A percentile compares a stretch with the other conserved stretches of the same genome.
These are phyloP conservation scores for Clonostachys rhizophaga DNA, from an alignment of 2,329 filamentous ascomycete genomes.

Conservation along the genomic window DNA sequence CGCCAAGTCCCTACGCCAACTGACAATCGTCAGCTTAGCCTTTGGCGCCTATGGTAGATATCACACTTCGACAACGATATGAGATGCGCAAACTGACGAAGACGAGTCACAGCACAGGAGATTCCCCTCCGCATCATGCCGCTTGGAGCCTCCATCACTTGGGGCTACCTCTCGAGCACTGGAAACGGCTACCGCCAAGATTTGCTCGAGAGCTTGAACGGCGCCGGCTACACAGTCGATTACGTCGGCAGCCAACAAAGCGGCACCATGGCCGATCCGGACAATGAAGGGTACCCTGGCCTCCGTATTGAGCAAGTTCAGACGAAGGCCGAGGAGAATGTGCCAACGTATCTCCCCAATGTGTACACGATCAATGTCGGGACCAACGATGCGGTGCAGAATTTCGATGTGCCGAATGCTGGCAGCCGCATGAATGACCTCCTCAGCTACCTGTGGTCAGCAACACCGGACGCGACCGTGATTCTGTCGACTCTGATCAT, in stretches of 20 bases:
- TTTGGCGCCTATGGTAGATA: too few relatives aligned
- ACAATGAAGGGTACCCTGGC: conserved; percentile 39
- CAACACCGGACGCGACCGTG: conserved; percentile 23
- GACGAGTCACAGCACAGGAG: too few relatives aligned
- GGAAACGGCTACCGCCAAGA: conserved; percentile 29
- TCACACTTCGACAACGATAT: too few relatives aligned
- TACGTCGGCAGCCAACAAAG: conserved; percentile 32
- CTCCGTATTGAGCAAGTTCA: conserved; percentile 30
- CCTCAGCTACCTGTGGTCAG: conserved; percentile 23
- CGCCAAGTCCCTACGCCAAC: too few relatives aligned
- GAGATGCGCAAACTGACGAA: too few relatives aligned
- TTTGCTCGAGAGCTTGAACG: conserved; percentile 18
- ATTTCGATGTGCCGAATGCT: conserved; percentile 18
- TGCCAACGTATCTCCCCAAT: conserved; percentile 25
- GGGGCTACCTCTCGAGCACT: conserved; percentile 19
- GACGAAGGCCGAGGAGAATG: conserved; percentile 10
- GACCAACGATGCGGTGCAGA: conserved; percentile 34
- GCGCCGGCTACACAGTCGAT: conserved; percentile 21
- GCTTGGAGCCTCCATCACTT: conserved; percentile 25
- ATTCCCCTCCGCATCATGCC: conserved; percentile 18
- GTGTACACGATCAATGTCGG: conserved; percentile 34
- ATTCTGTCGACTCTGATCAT: conserved; percentile 30
- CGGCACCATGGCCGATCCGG: conserved; percentile 32
- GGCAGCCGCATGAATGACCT: conserved; percentile 24
- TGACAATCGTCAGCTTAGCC: too few relatives aligned